These are phyloP conservation scores for Epithele typhae DNA, from an alignment of 768 basidiomycete species.

Conservation along the genomic window DNA sequence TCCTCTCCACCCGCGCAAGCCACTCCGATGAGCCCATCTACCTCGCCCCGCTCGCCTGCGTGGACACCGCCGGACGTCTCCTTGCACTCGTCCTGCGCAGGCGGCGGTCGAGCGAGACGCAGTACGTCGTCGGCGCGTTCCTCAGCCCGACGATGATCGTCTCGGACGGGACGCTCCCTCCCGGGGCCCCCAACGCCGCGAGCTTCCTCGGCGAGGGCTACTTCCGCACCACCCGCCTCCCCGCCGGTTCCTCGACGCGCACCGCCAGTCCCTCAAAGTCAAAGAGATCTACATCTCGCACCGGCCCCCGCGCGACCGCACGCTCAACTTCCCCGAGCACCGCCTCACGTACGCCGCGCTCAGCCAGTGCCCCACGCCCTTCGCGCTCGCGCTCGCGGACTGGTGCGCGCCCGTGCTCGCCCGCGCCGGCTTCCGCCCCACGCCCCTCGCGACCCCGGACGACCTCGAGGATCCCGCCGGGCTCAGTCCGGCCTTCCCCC, in stretches of 20 bases:
- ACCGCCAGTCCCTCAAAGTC: not conserved
- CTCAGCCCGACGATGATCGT: not conserved
- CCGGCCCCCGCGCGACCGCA: not conserved
- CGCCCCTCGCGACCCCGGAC: too few species aligned
- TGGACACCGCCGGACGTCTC: conserved; percentile 1
- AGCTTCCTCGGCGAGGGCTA: not conserved
- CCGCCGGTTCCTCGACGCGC: not conserved
- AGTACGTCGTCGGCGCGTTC: conserved; percentile 1
- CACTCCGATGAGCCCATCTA: not conserved
- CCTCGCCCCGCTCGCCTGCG: conserved; percentile 1
- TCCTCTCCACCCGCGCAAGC: not conserved
- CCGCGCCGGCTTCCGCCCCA: too few species aligned
- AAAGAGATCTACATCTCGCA: conserved; percentile 1
- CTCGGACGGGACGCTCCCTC: not conserved
- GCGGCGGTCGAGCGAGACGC: not conserved
- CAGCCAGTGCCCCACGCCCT: not conserved
- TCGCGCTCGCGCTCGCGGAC: not conserved
- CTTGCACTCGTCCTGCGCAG: not conserved
- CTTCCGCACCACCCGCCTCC: conserved; percentile 2
- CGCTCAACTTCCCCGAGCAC: not conserved
- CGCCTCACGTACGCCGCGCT: not conserved
- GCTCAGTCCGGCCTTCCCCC: too few species aligned
- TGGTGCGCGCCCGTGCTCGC: not conserved
- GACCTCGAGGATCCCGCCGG: too few species aligned
- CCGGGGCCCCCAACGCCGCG: not conserved